A percentile compares a stretch with the other conserved stretches of the same genome.
phyloP scores from a whole-genome alignment of 73 alveolate species.

The Paramecium bursaria region DNA sequence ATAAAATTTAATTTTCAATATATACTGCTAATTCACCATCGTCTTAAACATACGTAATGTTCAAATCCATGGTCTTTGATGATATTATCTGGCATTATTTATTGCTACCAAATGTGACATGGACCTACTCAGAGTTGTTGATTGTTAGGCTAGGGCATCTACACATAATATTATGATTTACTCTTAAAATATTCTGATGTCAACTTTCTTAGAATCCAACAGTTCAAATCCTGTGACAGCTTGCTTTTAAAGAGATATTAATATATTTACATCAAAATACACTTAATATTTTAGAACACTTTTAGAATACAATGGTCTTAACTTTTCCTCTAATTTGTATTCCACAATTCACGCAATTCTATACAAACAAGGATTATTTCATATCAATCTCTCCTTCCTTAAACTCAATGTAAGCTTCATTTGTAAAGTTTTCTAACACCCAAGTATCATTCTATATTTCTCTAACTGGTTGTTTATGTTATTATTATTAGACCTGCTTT shows the following conservation, averaged over 20 bases:
- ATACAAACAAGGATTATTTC: slow-evolving; percentile 34
- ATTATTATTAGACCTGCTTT: not conserved
- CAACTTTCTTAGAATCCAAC: not conserved
- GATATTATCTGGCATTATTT: slow-evolving; percentile 30
- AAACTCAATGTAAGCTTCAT: slow-evolving; percentile 39
- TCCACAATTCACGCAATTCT: slow-evolving; percentile 26
- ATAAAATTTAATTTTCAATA: not conserved
- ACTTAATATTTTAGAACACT: slow-evolving; percentile 11
- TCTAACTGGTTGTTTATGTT: not conserved
- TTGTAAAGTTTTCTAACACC: slow-evolving; percentile 25
- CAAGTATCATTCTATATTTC: slow-evolving; percentile 41
- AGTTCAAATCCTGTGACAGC: slow-evolving; percentile 35
- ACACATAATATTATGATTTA: not conserved
- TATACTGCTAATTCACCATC: slow-evolving; percentile 53
- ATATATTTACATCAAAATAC: slow-evolving; percentile 26
- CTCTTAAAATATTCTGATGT: not conserved
- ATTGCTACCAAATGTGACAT: not conserved
- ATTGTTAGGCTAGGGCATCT: slow-evolving; percentile 51
- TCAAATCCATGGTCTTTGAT: slow-evolving; percentile 55
- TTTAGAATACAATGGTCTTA: slow-evolving; percentile 32
- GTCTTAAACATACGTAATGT: slow-evolving; percentile 11
- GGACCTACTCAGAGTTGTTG: slow-evolving; percentile 34
- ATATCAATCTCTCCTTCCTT: slow-evolving; percentile 58
- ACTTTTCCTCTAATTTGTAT: slow-evolving; percentile 5
- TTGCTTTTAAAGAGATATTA: not conserved